Percentiles rank a stretch among this genome's conserved stretches.
Evolutionary conservation across 1,284 basidiomycete species (phyloP).

Genomic region (Ganoderma boninense): DNA sequence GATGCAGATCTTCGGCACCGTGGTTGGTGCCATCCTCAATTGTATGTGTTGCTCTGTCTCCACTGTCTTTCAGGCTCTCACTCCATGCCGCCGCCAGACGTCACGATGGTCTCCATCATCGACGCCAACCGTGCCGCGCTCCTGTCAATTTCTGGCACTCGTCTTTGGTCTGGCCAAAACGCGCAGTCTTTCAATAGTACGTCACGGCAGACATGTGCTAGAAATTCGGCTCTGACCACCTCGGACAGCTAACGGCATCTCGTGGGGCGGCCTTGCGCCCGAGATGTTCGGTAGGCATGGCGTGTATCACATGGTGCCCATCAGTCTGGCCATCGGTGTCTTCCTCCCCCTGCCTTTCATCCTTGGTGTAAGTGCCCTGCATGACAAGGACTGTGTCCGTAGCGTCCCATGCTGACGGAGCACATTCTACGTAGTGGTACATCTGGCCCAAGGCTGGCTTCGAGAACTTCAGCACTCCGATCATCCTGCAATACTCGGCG

Average conservation of each 20-base stretch:
- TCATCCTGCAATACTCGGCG: slow-evolving; percentile 51
- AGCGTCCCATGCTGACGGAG: neutral
- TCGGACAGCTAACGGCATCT: slow-evolving; percentile 54
- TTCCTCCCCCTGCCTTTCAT: slow-evolving; percentile 62
- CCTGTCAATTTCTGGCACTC: slow-evolving; percentile 43
- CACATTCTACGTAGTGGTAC: slow-evolving; percentile 40
- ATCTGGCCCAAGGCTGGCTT: slow-evolving; percentile 56
- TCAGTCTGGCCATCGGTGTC: slow-evolving; percentile 60
- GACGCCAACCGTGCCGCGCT: slow-evolving; percentile 48
- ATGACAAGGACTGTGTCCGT: neutral
- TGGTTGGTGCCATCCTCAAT: slow-evolving; percentile 48
- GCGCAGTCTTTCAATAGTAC: slow-evolving; percentile 54
- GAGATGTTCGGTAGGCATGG: slow-evolving; percentile 57
- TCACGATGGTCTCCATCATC: slow-evolving; percentile 61
- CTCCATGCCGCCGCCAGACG: slow-evolving; percentile 32
- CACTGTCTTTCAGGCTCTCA: neutral
- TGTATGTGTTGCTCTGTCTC: slow-evolving; percentile 43
- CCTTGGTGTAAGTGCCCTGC: slow-evolving; percentile 33
- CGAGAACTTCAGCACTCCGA: slow-evolving; percentile 57
- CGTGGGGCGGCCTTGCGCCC: slow-evolving; percentile 66
- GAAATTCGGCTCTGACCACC: neutral
- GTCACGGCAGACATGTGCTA: neutral
- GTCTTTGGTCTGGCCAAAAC: slow-evolving; percentile 61
- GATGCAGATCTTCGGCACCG: slow-evolving; percentile 63
- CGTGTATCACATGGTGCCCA: slow-evolving; percentile 60